phyloP scores from a whole-genome alignment of 2,329 filamentous ascomycete species.

The Colletotrichum destructivum region DNA sequence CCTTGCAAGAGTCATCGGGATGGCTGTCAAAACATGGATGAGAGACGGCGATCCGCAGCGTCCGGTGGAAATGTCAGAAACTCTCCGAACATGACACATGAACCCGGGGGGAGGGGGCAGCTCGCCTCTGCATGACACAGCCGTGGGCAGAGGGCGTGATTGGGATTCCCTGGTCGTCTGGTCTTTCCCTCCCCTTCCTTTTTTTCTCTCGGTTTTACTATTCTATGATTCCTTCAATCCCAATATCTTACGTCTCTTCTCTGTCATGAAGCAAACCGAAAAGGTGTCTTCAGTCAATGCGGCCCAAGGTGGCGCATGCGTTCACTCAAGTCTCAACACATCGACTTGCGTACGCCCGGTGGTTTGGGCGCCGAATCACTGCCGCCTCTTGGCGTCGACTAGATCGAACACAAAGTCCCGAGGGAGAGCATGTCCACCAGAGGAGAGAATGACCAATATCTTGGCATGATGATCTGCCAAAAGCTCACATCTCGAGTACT shows the following conservation, averaged over 20 bases:
- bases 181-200: constrained; percentile 25
- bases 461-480: background rate
- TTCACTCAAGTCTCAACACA: constrained; percentile 11
- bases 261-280: constrained; percentile 30
- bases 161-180: constrained; percentile 36
- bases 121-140: constrained; percentile 33
- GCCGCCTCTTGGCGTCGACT: constrained; percentile 13
- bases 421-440: background rate
- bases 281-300: constrained; percentile 26
- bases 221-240: constrained; percentile 28
- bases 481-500: too few relatives aligned
- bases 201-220: background rate
- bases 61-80: constrained; percentile 17
- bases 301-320: background rate
- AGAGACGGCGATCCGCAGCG: background rate
- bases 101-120: constrained; percentile 21
- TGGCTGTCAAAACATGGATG: constrained; percentile 6
- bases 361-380: constrained; percentile 3
- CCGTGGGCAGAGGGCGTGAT: constrained; percentile 15
- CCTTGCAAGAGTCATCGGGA: constrained; percentile 6
- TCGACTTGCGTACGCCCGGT: constrained; percentile 18
- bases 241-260: constrained; percentile 38
- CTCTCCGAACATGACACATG: constrained; percentile 35
- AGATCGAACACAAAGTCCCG: background rate
- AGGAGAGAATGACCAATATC: background rate